A percentile compares a stretch with the other conserved stretches of the same genome.
Evolutionary conservation across 2,329 filamentous ascomycete species (phyloP).

Genomic region (Talaromyces albobiverticillius): DNA sequence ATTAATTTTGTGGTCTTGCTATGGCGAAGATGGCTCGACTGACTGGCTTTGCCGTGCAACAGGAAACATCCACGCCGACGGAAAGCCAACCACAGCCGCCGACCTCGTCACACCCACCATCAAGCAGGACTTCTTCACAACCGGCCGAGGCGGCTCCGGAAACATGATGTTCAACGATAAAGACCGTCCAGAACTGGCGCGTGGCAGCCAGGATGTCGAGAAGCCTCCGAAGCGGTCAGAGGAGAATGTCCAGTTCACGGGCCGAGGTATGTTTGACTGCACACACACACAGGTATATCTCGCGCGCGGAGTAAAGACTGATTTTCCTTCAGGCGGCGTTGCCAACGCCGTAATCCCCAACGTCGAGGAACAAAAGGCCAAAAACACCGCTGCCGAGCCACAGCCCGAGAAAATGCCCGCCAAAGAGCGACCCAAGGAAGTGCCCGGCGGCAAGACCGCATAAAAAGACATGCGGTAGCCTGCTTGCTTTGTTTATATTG

Average conservation of each 20-base stretch:
- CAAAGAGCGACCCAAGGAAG: slow-evolving; percentile 27
- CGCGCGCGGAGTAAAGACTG: no score
- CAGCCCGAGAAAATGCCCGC: slow-evolving; percentile 21
- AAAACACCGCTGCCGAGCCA: slow-evolving; percentile 7
- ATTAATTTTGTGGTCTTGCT: background rate
- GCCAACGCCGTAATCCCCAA: slow-evolving; percentile 34
- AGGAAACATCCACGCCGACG: slow-evolving; percentile 63
- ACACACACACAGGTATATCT: no score
- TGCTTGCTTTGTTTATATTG: background rate
- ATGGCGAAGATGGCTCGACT: background rate
- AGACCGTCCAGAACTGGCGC: slow-evolving; percentile 62
- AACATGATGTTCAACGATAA: slow-evolving; percentile 83
- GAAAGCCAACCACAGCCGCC: slow-evolving; percentile 49
- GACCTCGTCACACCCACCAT: slow-evolving; percentile 80
- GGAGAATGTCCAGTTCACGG: slow-evolving; percentile 40
- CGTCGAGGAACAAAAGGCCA: slow-evolving; percentile 15
- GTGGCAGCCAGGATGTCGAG: slow-evolving; percentile 78
- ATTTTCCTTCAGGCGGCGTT: slow-evolving; percentile 27
- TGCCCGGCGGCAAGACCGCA: slow-evolving; percentile 13
- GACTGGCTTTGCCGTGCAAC: background rate
- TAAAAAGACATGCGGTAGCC: background rate
- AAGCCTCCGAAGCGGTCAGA: slow-evolving; percentile 42
- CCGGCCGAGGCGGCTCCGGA: slow-evolving; percentile 80
- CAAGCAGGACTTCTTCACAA: slow-evolving; percentile 81
- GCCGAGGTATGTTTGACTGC: slow-evolving; percentile 36